phyloP scores from a whole-genome alignment of 2,329 filamentous ascomycete genomes.

The Botrytis fabae region DNA sequence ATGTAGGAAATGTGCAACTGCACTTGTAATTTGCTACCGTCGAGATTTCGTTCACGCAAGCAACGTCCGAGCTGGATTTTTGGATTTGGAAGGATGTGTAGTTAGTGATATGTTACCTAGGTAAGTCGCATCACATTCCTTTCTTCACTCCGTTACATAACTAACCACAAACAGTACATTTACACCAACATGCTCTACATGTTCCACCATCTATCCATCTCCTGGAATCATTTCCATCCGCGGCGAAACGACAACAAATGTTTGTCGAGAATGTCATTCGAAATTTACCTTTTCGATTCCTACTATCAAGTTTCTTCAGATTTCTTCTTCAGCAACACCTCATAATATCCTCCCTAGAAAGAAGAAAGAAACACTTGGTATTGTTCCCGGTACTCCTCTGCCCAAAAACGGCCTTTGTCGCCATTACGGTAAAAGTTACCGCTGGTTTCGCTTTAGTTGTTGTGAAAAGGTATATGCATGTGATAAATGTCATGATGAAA shows the following conservation, averaged over 20 bases:
- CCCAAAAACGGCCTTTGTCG: slow-evolving; percentile 54
- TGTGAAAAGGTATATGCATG: slow-evolving; percentile 60
- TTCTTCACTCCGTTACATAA: not conserved
- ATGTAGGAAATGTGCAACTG: slow-evolving; percentile 60
- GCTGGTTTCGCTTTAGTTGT: slow-evolving; percentile 67
- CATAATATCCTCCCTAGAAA: slow-evolving; percentile 45
- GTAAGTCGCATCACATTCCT: slow-evolving; percentile 42
- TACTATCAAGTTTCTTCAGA: slow-evolving; percentile 73
- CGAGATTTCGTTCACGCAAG: slow-evolving; percentile 71
- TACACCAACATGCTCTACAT: slow-evolving; percentile 73
- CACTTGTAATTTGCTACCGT: slow-evolving; percentile 57
- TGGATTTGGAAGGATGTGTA: slow-evolving; percentile 74
- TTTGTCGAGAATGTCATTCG: slow-evolving; percentile 76
- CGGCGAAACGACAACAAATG: slow-evolving; percentile 70
- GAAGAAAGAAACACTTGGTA: slow-evolving; percentile 55
- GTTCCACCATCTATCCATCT: slow-evolving; percentile 64
- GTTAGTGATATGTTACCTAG: slow-evolving; percentile 74
- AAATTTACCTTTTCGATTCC: slow-evolving; percentile 80
- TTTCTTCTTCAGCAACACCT: slow-evolving; percentile 53
- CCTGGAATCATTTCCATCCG: slow-evolving; percentile 70
- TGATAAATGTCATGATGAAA: slow-evolving; percentile 73
- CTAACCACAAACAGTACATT: slow-evolving; percentile 58
- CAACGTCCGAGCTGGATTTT: slow-evolving; percentile 73
- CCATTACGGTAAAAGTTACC: slow-evolving; percentile 60
- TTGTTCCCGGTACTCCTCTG: slow-evolving; percentile 58